Conservation (phyloP, 208 protist species). For the Acanthamoeba sp. region DNA sequence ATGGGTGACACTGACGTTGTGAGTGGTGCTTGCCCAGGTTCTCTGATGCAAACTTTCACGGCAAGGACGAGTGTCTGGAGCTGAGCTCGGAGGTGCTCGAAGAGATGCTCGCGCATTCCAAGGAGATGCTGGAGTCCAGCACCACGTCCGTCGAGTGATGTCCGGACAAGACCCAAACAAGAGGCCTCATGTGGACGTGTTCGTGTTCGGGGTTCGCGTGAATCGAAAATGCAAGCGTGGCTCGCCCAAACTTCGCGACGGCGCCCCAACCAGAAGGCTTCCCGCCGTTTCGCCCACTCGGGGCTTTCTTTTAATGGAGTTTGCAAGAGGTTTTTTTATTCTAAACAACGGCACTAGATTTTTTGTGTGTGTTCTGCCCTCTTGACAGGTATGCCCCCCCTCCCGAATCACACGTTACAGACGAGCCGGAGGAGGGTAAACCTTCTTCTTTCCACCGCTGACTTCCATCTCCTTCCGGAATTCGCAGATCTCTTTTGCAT, state of each 20-base stretch:
- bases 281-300: too few species aligned
- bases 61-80: conserved; percentile 55
- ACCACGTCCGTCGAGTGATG: not conserved
- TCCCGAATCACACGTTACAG: too few species aligned
- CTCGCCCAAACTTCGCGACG: not conserved
- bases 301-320: not conserved
- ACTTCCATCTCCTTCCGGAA: too few species aligned
- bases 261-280: not conserved
- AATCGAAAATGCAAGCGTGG: not conserved
- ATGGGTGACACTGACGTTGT: too few species aligned
- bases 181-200: too few species aligned
- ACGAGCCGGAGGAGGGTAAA: not conserved
- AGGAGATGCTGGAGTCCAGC: conserved; percentile 26
- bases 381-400: not conserved
- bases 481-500: too few species aligned
- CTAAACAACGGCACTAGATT: not conserved
- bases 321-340: not conserved
- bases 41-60: conserved; percentile 60
- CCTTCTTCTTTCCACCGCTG: too few species aligned
- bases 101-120: conserved; percentile 20
- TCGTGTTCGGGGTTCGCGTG: too few species aligned
- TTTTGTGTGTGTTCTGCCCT: not conserved
- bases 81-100: conserved; percentile 30
- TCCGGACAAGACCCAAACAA: too few species aligned
- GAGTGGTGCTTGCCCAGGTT: too few species aligned